phyloP scores from a whole-genome alignment of 2,329 filamentous ascomycete species.

The Septoria linicola region DNA sequence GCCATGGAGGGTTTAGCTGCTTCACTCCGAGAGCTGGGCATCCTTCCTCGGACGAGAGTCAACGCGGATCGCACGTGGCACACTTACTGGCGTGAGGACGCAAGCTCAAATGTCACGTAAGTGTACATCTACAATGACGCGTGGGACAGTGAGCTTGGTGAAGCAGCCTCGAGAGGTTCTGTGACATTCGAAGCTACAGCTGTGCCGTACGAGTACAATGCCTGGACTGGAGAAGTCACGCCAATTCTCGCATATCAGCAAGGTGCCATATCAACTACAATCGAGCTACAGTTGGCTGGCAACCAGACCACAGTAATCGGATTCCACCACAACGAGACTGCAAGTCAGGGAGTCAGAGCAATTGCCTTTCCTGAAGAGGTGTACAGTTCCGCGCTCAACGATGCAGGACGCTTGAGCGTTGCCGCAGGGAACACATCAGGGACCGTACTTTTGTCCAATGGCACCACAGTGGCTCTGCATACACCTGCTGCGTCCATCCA shows the following conservation, averaged over 20 bases:
- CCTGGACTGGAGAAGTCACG: constrained; percentile 44
- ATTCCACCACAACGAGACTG: constrained; percentile 33
- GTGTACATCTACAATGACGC: constrained; percentile 46
- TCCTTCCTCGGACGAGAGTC: constrained; percentile 37
- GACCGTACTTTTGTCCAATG: constrained; percentile 18
- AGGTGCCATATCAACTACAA: constrained; percentile 31
- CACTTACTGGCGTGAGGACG: constrained; percentile 40
- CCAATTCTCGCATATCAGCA: constrained; percentile 39
- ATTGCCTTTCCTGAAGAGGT: constrained; percentile 15
- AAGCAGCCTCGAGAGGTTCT: constrained; percentile 25
- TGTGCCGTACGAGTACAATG: constrained; percentile 43
- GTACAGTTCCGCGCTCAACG: constrained; percentile 6
- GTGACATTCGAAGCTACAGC: constrained; percentile 36
- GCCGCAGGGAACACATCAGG: constrained; percentile 13
- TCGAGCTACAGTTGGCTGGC: constrained; percentile 40
- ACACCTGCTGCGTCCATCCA: constrained; percentile 8
- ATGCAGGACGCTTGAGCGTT: background rate
- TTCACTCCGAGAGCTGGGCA: constrained; percentile 35
- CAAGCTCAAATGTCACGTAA: constrained; percentile 35
- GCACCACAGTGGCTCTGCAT: constrained; percentile 24
- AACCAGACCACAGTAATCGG: constrained; percentile 46
- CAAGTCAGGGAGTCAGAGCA: background rate
- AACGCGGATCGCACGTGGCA: constrained; percentile 36
- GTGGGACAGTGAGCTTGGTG: constrained; percentile 25
- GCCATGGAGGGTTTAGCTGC: constrained; percentile 35